phyloP scores from a whole-genome alignment of 2,329 filamentous ascomycete species.

The Venturiaceae sp. region DNA sequence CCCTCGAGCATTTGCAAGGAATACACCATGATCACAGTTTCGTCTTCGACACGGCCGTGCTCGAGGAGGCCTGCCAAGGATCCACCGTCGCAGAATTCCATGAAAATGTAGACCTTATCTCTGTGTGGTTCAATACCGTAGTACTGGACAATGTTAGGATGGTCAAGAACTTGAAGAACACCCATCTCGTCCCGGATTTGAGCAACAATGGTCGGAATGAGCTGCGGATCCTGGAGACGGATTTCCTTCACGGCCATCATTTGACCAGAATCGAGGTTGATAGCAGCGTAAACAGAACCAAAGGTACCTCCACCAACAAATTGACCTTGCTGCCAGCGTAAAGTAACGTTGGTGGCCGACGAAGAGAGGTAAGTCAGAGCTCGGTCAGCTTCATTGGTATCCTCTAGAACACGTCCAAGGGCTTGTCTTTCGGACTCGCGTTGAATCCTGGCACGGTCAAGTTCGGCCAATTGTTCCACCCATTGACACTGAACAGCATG shows the following conservation, averaged over 20 bases:
- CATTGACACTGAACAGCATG: conserved; percentile 67
- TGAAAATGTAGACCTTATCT: conserved; percentile 99
- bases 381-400: conserved; percentile 89
- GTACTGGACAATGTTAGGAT: conserved; percentile 96
- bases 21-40: conserved; percentile 96
- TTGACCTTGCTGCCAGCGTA: conserved; percentile 98
- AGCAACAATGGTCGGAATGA: conserved; percentile 86
- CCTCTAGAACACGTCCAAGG: conserved; percentile 83
- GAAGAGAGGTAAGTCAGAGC: conserved; percentile 90
- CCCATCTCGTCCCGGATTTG: conserved; percentile 98
- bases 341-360: conserved; percentile 85
- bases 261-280: conserved; percentile 92
- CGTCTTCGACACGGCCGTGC: conserved; percentile 94
- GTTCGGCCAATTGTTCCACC: conserved; percentile 58
- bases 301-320: conserved; percentile 96
- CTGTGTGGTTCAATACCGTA: conserved; percentile 96
- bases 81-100: conserved; percentile 97
- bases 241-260: conserved; percentile 99
- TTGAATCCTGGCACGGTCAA: conserved; percentile 70
- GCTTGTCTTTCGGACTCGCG: conserved; percentile 79
- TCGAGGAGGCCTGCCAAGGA: conserved; percentile 84
- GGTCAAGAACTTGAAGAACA: conserved; percentile 87
- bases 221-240: conserved; percentile 86
- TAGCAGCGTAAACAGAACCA: conserved; percentile 92
- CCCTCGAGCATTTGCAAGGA: conserved; percentile 89